A percentile compares a stretch with the other conserved stretches of the same genome.
Evolutionary conservation across 78 protist genomes (phyloP).

Genomic region (Creolimax fragrantissima): DNA sequence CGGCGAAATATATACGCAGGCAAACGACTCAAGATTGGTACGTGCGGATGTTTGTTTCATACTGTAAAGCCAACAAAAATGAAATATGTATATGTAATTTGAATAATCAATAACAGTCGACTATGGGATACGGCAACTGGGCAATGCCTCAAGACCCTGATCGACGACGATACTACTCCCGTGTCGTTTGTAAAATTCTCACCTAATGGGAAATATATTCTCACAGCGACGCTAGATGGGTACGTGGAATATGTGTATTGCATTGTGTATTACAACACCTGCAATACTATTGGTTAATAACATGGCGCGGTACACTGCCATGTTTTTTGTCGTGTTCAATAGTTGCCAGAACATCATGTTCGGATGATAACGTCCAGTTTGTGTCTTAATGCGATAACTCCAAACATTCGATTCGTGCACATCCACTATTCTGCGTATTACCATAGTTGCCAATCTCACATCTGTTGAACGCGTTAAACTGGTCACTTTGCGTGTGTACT

Average conservation of each 20-base stretch:
- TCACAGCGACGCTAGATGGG: constrained; percentile 66
- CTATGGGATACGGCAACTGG: constrained; percentile 83
- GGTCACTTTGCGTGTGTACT: no score
- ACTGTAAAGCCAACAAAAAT: no score
- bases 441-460: no score
- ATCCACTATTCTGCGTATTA: no score
- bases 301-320: not conserved
- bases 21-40: no score
- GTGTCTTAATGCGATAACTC: not conserved
- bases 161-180: constrained; percentile 64
- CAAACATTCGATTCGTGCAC: not conserved
- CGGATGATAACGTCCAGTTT: not conserved
- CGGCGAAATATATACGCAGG: no score
- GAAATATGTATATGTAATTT: no score
- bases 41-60: no score
- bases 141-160: constrained; percentile 66
- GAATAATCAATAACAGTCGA: no score
- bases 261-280: not conserved
- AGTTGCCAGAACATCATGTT: not conserved
- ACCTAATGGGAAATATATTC: constrained; percentile 77
- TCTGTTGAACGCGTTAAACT: no score
- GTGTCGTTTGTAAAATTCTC: constrained; percentile 72
- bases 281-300: not conserved
- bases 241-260: not conserved
- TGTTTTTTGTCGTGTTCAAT: not conserved